phyloP scores from a whole-genome alignment of 2,329 filamentous ascomycete species.

The Fonsecaea pugnacius region DNA sequence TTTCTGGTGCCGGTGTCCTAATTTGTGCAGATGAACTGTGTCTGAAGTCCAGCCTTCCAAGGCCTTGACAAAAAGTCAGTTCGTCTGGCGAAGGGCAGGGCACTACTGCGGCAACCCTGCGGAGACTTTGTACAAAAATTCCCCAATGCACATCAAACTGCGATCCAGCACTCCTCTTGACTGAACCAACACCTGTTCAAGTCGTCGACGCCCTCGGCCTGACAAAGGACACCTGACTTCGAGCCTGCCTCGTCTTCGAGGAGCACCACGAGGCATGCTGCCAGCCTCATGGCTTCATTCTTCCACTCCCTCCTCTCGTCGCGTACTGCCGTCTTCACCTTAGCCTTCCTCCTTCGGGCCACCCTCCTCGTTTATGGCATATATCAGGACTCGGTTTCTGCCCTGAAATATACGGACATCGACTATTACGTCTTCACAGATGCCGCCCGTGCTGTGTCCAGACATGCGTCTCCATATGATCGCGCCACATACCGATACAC shows the following conservation, averaged over 20 bases:
- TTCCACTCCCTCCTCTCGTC: constrained; percentile 41
- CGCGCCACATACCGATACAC: constrained; percentile 97
- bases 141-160: neutral
- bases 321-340: constrained; percentile 43
- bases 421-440: constrained; percentile 99
- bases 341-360: constrained; percentile 66
- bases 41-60: neutral
- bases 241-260: neutral
- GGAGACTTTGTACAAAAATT: neutral
- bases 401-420: constrained; percentile 97
- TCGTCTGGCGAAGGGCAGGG: neutral
- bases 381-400: constrained; percentile 88
- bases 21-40: neutral
- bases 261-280: constrained; percentile 20
- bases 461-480: constrained; percentile 75
- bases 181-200: neutral
- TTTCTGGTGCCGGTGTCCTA: neutral
- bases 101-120: constrained; percentile 4
- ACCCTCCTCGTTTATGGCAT: constrained; percentile 82
- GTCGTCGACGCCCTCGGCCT: neutral
- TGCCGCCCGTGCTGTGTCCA: constrained; percentile 75
- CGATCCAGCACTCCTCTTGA: neutral
- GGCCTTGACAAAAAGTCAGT: neutral
- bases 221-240: neutral
- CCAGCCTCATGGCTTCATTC: constrained; percentile 23